Evolutionary conservation across 1,139 yeast genomes (phyloP), one percentile per base, ranked within the genome.

Genomic region (Hemisphaericaspora subhashii): DNA sequence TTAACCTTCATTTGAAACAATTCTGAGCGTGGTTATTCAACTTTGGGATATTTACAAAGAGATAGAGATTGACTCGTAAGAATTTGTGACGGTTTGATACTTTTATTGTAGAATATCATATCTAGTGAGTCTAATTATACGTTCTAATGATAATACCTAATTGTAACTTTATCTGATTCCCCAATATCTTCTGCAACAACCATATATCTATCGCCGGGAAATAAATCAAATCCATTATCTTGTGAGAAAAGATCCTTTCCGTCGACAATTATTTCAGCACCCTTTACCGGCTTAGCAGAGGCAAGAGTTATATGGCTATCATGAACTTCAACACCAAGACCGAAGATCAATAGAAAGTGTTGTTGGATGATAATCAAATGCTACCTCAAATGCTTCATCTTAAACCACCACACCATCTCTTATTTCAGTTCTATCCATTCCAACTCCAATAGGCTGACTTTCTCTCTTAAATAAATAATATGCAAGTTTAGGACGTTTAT

Each of bases 391-490:
- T 4, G 38, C 40, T 16, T 47, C 47, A 16, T 37, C 51, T 23
- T 51, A 52, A 11, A 48, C 46, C 20, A 31, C 14, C 12, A 27
- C 26, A 3, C 35, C 38, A 25, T 42, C 38, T 5, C 53, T 55
- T 24, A 42, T 53, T 6, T 48, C 53, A 42, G 48, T 56, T 41
- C 77, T 50, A 41, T 59, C 58, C 40, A 67, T 54, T 1, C 75
- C 77, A 9, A 72, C 42, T 15, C 53, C 58, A 9, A 68, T 35
- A 1, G 65, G 59, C n/a, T 48, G 44, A 39, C 65, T 53, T 50
- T 73, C 78, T 44, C 79, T 57, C 49, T 68, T 72, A 22, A 74
- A 59, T 3, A 75, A 66, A 46, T 66, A 74, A 48, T 63, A 74
- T 0, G 72, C 70, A 39, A 74, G 52, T 51, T 74, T 74, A 6